Evolutionary conservation across 2,329 filamentous ascomycete genomes (phyloP).

Genomic region (Aspergillus sp.): DNA sequence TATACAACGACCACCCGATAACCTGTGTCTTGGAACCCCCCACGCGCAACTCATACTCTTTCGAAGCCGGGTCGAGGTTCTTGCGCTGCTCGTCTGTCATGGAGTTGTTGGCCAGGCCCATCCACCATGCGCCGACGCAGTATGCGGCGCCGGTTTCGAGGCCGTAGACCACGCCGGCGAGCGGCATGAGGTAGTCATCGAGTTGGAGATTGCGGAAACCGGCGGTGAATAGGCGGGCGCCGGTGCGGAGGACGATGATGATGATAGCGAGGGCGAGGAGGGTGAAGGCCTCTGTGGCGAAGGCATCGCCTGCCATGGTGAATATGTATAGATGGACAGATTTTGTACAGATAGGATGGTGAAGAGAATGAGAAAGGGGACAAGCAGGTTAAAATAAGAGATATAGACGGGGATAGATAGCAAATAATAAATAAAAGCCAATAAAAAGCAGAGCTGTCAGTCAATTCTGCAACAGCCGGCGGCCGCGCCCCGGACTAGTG

Average conservation of each 20-base stretch:
- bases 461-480: too few species aligned
- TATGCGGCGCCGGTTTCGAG: slow-evolving; percentile 48
- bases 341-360: not conserved
- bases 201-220: slow-evolving; percentile 49
- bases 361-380: too few species aligned
- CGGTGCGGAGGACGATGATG: slow-evolving; percentile 49
- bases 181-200: slow-evolving; percentile 58
- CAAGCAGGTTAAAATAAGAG: too few species aligned
- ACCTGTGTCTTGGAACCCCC: slow-evolving; percentile 52
- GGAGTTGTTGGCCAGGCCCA: slow-evolving; percentile 53
- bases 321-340: too few species aligned
- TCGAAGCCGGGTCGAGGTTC: slow-evolving; percentile 38
- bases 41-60: slow-evolving; percentile 47
- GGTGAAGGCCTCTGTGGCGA: slow-evolving; percentile 46
- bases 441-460: too few species aligned
- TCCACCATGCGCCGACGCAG: slow-evolving; percentile 44
- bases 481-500: too few species aligned
- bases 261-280: slow-evolving; percentile 48
- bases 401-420: too few species aligned
- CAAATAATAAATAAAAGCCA: too few species aligned
- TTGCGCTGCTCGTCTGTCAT: slow-evolving; percentile 51
- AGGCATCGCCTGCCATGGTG: slow-evolving; percentile 17
- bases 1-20: slow-evolving; percentile 52
- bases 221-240: slow-evolving; percentile 44
- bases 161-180: slow-evolving; percentile 49